These are phyloP conservation scores for Gymnopus androsaceus DNA, from an alignment of 1,284 basidiomycete genomes.

Conservation along the genomic window DNA sequence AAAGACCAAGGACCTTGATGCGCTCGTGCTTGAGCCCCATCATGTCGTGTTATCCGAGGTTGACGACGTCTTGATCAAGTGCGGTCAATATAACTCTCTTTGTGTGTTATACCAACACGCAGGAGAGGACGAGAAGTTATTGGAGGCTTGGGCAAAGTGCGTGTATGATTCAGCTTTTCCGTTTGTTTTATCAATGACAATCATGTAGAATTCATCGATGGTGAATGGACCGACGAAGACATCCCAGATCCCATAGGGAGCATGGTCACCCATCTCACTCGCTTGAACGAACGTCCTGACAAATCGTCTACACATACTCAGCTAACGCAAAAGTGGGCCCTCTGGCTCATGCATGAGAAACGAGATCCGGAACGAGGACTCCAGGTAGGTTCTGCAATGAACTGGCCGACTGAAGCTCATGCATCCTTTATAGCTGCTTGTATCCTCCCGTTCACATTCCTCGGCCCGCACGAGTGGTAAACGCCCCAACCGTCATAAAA, in stretches of 20 bases:
- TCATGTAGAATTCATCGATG: slow-evolving; percentile 67
- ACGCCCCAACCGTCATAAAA: slow-evolving; percentile 41
- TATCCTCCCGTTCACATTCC: slow-evolving; percentile 20
- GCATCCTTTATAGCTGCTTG: slow-evolving; percentile 51
- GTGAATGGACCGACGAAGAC: slow-evolving; percentile 63
- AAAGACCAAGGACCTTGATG: slow-evolving; percentile 63
- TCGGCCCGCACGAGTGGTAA: slow-evolving; percentile 46
- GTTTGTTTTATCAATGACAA: neutral
- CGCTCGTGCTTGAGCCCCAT: slow-evolving; percentile 61
- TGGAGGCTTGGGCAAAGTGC: slow-evolving; percentile 75
- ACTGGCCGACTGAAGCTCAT: no score
- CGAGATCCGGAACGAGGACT: slow-evolving; percentile 71
- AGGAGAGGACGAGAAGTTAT: slow-evolving; percentile 59
- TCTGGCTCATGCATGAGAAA: slow-evolving; percentile 69
- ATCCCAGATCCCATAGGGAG: slow-evolving; percentile 70
- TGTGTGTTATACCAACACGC: slow-evolving; percentile 63
- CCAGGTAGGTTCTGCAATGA: slow-evolving; percentile 53
- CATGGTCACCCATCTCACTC: slow-evolving; percentile 69
- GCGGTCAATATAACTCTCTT: slow-evolving; percentile 63
- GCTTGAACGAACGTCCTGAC: slow-evolving; percentile 47
- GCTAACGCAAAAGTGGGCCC: slow-evolving; percentile 72
- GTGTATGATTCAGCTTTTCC: slow-evolving; percentile 25
- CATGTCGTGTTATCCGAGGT: slow-evolving; percentile 65
- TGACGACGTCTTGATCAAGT: slow-evolving; percentile 56
- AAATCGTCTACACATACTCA: neutral